phyloP scores from a whole-genome alignment of 2,329 filamentous ascomycete species.

The Paracamarosporium sp. region DNA sequence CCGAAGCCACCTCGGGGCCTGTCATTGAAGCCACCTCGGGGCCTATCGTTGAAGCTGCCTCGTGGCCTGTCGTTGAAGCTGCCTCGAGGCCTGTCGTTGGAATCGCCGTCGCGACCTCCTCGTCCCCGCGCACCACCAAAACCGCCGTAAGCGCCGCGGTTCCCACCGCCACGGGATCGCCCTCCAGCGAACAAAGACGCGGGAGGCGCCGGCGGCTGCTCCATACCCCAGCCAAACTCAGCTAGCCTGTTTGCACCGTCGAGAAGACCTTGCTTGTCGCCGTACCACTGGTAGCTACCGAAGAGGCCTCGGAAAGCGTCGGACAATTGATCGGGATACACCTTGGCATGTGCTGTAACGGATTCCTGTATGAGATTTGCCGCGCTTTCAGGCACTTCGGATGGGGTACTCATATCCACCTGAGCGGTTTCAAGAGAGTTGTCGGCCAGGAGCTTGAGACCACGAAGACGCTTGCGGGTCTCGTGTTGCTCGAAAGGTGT shows the following conservation, averaged over 20 bases:
- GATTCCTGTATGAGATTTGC: slow-evolving; percentile 56
- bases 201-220: slow-evolving; percentile 47
- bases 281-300: slow-evolving; percentile 56
- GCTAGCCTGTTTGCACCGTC: slow-evolving; percentile 53
- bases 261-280: slow-evolving; percentile 51
- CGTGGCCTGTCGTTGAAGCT: background rate
- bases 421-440: slow-evolving; percentile 58
- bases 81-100: background rate
- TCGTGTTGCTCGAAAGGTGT: slow-evolving; percentile 60
- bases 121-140: slow-evolving; percentile 17
- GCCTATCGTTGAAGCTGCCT: background rate
- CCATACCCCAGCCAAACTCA: slow-evolving; percentile 56
- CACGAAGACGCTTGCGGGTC: slow-evolving; percentile 60
- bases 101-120: background rate
- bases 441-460: slow-evolving; percentile 67
- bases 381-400: slow-evolving; percentile 49
- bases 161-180: slow-evolving; percentile 10
- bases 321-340: slow-evolving; percentile 52
- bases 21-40: background rate
- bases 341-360: slow-evolving; percentile 50
- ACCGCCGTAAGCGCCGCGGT: background rate
- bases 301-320: slow-evolving; percentile 65
- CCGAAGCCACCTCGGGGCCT: background rate
- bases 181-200: slow-evolving; percentile 22
- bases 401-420: slow-evolving; percentile 52